Base-by-base conservation (phyloP, 106 monocot genomes). In the Platanthera zijinensis region DNA sequence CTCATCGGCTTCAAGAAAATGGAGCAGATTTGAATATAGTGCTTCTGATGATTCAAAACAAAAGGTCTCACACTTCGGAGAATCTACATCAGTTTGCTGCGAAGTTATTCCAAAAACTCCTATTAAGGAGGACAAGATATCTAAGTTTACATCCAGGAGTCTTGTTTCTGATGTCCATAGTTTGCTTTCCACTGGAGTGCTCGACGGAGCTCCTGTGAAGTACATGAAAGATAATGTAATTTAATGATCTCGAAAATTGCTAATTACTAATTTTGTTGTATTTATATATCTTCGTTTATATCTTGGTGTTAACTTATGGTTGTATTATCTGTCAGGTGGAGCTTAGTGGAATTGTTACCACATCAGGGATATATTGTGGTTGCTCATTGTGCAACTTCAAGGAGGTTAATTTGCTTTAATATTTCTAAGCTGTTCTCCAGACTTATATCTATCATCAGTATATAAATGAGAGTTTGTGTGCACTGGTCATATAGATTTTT, bases 181-280 rank as follows among this genome's bases (percentile, higher is more conserved):
- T 48, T 75, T 93, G 61, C 84, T 90, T 13, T 77, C 83, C 18
- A 93, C 85, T 8, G 81, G 88, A 8, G 39, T 86, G n/a, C 86
- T 93, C 3, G 86, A 86, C 78, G 90, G 86, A 45, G 48, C 78
- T 10, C 52, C 49, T 10, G 84, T 93, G 12, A 86, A 46, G 50
- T 93, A 88, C 85, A 80, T 51, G 73, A 84, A 84, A 28, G 61
- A 75, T 18, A 46, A 83, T 71, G 89, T 85, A 73, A 69, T 46
- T 61, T 61, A 67, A 67, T 39, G 67, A 39, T 3, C 67, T 67
- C 30, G 30, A 30, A 39, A 30, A 25, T 39, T 30, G 32, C 30
- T 67, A 12, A 67, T 39, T 67, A 10, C 13, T 67, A 45, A 30
- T 11, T 32, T 67, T 39, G 12, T 11, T 39, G 12, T 11, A 67